These are phyloP conservation scores for Saturnispora serradocipensis DNA, from an alignment of 805 yeast species.

Conservation along the genomic window DNA sequence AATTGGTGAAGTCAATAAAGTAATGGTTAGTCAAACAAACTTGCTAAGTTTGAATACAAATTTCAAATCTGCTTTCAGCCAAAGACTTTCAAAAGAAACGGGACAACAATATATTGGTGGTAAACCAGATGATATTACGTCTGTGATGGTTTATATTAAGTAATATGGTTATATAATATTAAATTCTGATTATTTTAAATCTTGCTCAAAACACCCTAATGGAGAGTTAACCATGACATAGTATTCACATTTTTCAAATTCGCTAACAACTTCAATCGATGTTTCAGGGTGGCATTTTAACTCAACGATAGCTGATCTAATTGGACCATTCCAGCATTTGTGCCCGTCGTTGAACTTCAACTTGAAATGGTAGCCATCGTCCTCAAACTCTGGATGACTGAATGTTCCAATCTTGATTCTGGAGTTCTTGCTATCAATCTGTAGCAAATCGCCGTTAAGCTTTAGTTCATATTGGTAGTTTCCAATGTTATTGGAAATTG, in stretches of 20 bases:
- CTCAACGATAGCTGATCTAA: conserved; percentile 55
- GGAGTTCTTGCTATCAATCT: conserved; percentile 39
- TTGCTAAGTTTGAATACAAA: conserved; percentile 61
- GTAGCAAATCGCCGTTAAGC: conserved; percentile 47
- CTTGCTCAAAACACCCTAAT: conserved; percentile 31
- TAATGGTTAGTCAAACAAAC: conserved; percentile 61
- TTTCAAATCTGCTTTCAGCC: conserved; percentile 81
- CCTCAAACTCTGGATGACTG: conserved; percentile 11
- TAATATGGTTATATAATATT: conserved; percentile 8
- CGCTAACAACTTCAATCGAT: conserved; percentile 58
- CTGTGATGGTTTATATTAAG: conserved; percentile 59
- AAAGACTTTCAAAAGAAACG: conserved; percentile 55
- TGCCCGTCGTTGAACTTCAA: conserved; percentile 50
- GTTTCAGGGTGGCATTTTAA: conserved; percentile 58
- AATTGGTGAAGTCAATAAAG: conserved; percentile 32
- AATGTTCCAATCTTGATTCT: conserved; percentile 44
- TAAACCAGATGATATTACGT: conserved; percentile 90
- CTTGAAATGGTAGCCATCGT: conserved; percentile 10
- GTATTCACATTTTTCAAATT: conserved; percentile 86
- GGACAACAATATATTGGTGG: conserved; percentile 79
- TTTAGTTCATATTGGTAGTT: conserved; percentile 64
- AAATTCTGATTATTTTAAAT: not conserved
- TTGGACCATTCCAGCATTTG: conserved; percentile 92
- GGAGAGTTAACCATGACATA: conserved; percentile 41
- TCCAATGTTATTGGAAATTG: conserved; percentile 45